Evolutionary conservation across 116 monocot species (phyloP), one percentile per base, ranked within the genome.

Genomic region (Iris pallida): DNA sequence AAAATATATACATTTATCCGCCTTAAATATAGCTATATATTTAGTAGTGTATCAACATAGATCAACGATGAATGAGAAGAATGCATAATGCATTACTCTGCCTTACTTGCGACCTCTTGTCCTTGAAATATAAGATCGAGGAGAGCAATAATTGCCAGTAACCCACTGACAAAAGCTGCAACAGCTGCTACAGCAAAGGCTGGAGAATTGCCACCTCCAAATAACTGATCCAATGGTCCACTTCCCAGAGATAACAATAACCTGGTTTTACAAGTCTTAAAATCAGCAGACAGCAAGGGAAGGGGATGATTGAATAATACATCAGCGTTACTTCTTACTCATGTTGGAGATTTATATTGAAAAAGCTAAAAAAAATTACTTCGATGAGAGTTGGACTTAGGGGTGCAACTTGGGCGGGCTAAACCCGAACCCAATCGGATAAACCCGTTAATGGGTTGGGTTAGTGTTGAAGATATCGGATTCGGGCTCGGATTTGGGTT

Each of bases 181-280:
- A 76, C 69, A 43, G 81, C 85, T 71, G 80, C 94, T 17, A 90
- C 83, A 53, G 88, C 81, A 53, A 95, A 90, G 40, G 95, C 78
- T 3, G 90, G 86, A 42, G 83, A 83, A 64, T 91, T 95, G 1
- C 95, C 91, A 44, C 88, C 88, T 40, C 90, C 94, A 70, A 90
- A 90, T 49, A 88, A 68, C 71, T 87, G 88, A 79, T 95, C 95
- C 80, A 57, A 78, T 10, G 95, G 95, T 42, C 95, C 91, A 60
- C 88, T 95, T 64, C 84, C 84, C 57, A 88, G 18, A 56, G 91
- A 88, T 42, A n/a, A 88, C 78, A 48, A 91, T 15, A 16, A 91
- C 75, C 90, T 90, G 77, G 12, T 59, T 45, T 47, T 69, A 47
- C 69, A 18, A 7, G 40, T 16, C 45, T 12, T 3, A 30, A 30